Percentiles rank a stretch among this genome's conserved stretches.
phyloP scores from a whole-genome alignment of 805 yeast genomes.

The Saccharomycopsis malanga region DNA sequence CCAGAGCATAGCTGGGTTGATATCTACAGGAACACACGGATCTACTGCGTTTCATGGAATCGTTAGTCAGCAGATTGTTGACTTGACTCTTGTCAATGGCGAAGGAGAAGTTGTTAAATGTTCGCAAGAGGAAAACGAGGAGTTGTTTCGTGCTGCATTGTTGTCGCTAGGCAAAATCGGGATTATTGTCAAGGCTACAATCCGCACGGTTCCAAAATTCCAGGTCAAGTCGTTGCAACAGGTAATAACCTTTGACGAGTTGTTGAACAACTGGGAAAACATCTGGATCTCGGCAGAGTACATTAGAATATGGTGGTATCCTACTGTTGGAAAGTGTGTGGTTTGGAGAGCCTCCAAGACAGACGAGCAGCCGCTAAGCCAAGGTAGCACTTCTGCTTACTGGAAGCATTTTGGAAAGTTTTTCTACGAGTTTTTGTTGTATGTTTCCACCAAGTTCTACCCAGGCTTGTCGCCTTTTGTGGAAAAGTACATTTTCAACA shows the following conservation, averaged over 20 bases:
- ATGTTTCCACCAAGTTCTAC: slow-evolving; percentile 65
- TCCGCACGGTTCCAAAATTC: slow-evolving; percentile 79
- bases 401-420: slow-evolving; percentile 49
- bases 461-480: slow-evolving; percentile 79
- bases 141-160: slow-evolving; percentile 72
- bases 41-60: slow-evolving; percentile 90
- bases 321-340: slow-evolving; percentile 78
- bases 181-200: slow-evolving; percentile 74
- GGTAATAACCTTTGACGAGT: slow-evolving; percentile 66
- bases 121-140: slow-evolving; percentile 54
- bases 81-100: slow-evolving; percentile 66
- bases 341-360: slow-evolving; percentile 88
- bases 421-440: slow-evolving; percentile 71
- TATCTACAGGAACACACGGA: slow-evolving; percentile 96
- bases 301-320: slow-evolving; percentile 96
- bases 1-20: slow-evolving; percentile 91
- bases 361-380: slow-evolving; percentile 29
- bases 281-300: slow-evolving; percentile 89
- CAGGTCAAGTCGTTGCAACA: slow-evolving; percentile 77
- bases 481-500: slow-evolving; percentile 76
- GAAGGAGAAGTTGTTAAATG: slow-evolving; percentile 65
- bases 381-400: neutral
- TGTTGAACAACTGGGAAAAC: slow-evolving; percentile 61
- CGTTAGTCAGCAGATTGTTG: slow-evolving; percentile 80
- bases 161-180: slow-evolving; percentile 90